Percentiles rank a stretch among this genome's conserved stretches.
phyloP scores from a whole-genome alignment of 805 yeast genomes.

The Candida hungchunana region DNA sequence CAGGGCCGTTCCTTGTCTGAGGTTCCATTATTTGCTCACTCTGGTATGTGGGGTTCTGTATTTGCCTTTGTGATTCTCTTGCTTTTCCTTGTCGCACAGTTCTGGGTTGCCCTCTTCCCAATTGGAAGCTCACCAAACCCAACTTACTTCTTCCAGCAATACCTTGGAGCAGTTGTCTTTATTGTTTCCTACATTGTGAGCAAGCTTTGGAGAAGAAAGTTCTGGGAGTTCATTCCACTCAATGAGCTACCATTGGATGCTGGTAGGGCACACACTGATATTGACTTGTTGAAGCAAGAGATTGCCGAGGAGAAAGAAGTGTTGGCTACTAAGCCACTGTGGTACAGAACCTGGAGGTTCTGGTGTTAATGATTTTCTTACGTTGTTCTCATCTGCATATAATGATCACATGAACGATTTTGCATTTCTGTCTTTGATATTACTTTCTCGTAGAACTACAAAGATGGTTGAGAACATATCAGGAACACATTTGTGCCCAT shows the following conservation, averaged over 20 bases:
- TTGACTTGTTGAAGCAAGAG: slow-evolving; percentile 53
- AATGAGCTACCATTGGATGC: slow-evolving; percentile 54
- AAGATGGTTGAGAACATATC: no score
- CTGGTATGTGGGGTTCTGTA: slow-evolving; percentile 40
- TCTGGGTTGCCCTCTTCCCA: slow-evolving; percentile 47
- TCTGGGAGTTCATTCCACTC: slow-evolving; percentile 39
- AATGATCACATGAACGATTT: slow-evolving; percentile 9
- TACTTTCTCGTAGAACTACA: no score
- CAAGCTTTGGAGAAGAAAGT: slow-evolving; percentile 40
- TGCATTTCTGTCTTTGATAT: background rate
- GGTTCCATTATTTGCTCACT: slow-evolving; percentile 38
- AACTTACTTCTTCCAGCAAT: slow-evolving; percentile 35
- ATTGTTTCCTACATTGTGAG: slow-evolving; percentile 36
- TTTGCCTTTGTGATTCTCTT: slow-evolving; percentile 34
- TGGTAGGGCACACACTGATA: slow-evolving; percentile 59
- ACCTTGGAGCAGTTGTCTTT: slow-evolving; percentile 40
- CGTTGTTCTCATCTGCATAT: background rate
- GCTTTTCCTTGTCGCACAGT: slow-evolving; percentile 39
- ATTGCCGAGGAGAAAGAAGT: slow-evolving; percentile 52
- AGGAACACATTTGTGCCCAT: no score
- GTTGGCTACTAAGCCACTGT: slow-evolving; percentile 41
- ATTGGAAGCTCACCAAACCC: slow-evolving; percentile 33
- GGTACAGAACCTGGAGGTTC: slow-evolving; percentile 48
- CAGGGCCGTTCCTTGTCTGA: slow-evolving; percentile 40
- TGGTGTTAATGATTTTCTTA: slow-evolving; percentile 39